A percentile compares a stretch with the other conserved stretches of the same genome.
Evolutionary conservation across 257 asterid genomes (phyloP).

Genomic region (Rubia yunnanensis): DNA sequence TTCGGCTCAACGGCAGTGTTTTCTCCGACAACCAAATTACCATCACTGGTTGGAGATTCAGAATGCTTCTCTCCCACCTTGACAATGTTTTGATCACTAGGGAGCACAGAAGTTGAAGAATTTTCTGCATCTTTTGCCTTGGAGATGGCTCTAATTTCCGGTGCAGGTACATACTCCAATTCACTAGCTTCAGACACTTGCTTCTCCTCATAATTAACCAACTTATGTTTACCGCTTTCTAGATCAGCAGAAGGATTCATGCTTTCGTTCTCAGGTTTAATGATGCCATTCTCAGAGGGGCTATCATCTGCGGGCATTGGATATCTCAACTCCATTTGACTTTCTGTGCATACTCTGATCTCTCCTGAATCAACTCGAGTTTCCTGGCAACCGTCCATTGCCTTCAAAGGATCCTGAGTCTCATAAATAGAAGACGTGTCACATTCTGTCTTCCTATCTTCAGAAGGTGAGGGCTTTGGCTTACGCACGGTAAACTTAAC

Average conservation of each 20-base stretch:
- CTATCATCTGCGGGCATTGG: conserved; percentile 13
- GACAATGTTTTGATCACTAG: conserved; percentile 18
- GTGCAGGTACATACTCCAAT: conserved; percentile 14
- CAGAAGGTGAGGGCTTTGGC: conserved; percentile 29
- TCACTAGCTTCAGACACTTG: conserved; percentile 14
- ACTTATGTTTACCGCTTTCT: conserved; percentile 11
- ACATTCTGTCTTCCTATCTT: conserved; percentile 24
- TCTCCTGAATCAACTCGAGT: conserved; percentile 26
- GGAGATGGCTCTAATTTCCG: conserved; percentile 18
- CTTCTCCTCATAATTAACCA: conserved; percentile 7
- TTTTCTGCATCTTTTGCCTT: conserved; percentile 19
- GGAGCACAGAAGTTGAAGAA: conserved; percentile 28
- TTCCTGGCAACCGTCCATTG: conserved; percentile 17
- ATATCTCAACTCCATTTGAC: conserved; percentile 25
- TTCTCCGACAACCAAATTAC: conserved; percentile 19
- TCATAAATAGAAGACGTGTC: conserved; percentile 33
- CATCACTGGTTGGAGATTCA: conserved; percentile 21
- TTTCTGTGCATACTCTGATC: conserved; percentile 38
- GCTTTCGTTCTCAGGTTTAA: conserved; percentile 9
- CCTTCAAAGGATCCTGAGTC: conserved; percentile 22
- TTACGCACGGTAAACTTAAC: conserved; percentile 52
- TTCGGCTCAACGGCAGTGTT: conserved; percentile 23
- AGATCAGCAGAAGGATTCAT: conserved; percentile 9
- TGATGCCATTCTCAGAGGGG: conserved; percentile 6
- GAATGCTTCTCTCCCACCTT: conserved; percentile 24